Percentiles rank a stretch among this genome's conserved stretches.
Evolutionary conservation across 2,329 filamentous ascomycete species (phyloP).

Genomic region (Calonectria crousiana): DNA sequence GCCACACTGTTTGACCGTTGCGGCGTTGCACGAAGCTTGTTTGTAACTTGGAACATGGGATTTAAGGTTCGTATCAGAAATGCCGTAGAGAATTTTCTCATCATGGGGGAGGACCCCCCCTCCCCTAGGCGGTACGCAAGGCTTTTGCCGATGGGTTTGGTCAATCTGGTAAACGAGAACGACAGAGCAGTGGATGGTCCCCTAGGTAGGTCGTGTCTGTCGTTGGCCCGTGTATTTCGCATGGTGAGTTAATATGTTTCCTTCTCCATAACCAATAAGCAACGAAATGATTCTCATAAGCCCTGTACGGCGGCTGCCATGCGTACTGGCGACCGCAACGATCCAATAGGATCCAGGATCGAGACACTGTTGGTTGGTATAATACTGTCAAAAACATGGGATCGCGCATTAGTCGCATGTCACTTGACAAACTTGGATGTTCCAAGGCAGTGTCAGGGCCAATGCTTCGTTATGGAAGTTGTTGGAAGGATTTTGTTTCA

Average conservation of each 20-base stretch:
- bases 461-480: background rate
- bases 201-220: background rate
- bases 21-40: background rate
- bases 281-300: background rate
- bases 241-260: background rate
- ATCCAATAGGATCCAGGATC: background rate
- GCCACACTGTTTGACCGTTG: background rate
- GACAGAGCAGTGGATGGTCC: background rate
- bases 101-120: too few relatives aligned
- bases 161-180: background rate
- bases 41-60: background rate
- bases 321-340: background rate
- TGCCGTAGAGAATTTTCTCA: background rate
- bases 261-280: background rate
- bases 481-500: background rate
- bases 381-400: background rate
- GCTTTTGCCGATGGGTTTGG: background rate
- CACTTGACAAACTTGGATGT: constrained; percentile 3
- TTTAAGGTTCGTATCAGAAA: background rate
- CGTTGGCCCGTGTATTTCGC: background rate
- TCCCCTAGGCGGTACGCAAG: background rate
- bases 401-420: constrained; percentile 3
- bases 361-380: background rate
- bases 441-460: background rate
- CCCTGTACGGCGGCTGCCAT: background rate